Evolutionary conservation across 805 yeast species (phyloP).

Genomic region (Candida awuae): DNA sequence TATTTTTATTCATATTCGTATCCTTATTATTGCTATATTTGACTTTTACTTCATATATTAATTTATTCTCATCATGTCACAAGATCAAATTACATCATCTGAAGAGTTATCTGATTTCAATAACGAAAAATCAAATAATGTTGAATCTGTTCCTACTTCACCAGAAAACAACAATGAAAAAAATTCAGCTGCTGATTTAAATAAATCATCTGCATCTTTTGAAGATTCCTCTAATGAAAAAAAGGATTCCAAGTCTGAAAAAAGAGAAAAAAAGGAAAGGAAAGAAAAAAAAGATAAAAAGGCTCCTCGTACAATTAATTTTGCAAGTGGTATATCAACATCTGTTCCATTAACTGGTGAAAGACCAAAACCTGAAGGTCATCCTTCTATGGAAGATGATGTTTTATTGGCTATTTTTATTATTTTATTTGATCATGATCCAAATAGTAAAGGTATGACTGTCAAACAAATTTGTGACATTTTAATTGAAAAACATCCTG

Average conservation of each 20-base stretch:
- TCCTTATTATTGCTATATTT: not conserved
- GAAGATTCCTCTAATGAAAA: constrained; percentile 5
- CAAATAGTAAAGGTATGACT: constrained; percentile 74
- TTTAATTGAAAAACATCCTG: constrained; percentile 66
- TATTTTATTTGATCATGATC: constrained; percentile 61
- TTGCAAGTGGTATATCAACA: constrained; percentile 68
- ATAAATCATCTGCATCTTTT: constrained; percentile 20
- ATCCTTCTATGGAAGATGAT: constrained; percentile 58
- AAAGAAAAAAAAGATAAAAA: constrained; percentile 25
- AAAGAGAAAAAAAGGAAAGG: constrained; percentile 18
- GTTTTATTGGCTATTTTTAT: constrained; percentile 69
- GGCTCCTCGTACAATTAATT: constrained; percentile 36
- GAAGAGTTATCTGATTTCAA: constrained; percentile 17
- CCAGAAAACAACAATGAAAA: constrained; percentile 27
- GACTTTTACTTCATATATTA: not conserved
- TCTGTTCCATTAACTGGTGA: constrained; percentile 76
- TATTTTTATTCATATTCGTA: not conserved
- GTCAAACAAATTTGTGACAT: constrained; percentile 81
- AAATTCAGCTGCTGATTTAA: constrained; percentile 37
- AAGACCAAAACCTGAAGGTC: constrained; percentile 62
- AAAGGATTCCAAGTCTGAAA: constrained; percentile 12
- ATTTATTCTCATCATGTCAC: constrained; percentile 7
- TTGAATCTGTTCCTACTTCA: constrained; percentile 22
- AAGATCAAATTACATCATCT: constrained; percentile 11
- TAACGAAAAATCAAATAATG: constrained; percentile 7